Base-by-base conservation (phyloP, 2,329 filamentous ascomycete genomes). In the Arthrinium phaeospermum region DNA sequence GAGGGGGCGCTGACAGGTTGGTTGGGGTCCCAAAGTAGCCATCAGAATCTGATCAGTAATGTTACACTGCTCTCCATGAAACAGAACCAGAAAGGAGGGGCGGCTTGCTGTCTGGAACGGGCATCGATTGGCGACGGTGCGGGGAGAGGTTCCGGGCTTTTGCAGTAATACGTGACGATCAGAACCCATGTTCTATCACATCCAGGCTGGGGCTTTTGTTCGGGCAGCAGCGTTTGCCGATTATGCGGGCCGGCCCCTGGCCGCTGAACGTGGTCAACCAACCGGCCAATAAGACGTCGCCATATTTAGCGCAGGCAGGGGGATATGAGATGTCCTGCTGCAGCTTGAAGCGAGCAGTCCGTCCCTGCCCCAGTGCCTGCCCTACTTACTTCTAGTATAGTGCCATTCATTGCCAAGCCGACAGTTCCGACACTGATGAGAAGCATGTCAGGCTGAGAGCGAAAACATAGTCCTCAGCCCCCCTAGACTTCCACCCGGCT, bases 161-260 rank as follows among this genome's bases (percentile, higher is more conserved):
- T 41, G 34, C 57, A 64, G 34, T 64, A 64, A 19, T 64, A 64
- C 5, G 16, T 64, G 34, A n/a, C 2, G 1, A n/a, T 41, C 22
- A 64, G 16, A 4, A 10, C 57, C 57, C 57, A 30, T 19, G 49
- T 16, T 37, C 34, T 41, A 24, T 64, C 30, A 64, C 34, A 64
- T 41, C 8, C 19, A 41, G 10, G 12, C n/a, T 27, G 49, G n/a
- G n/a, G n/a, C 10, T 12, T 10, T 24, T 27, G 5, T 41, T 64
- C 57, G 57, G 57, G 57, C 57, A 64, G 19, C 57, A 41, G 57
- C 22, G 34, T 64, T 64, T 64, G 30, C 34, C 34, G 53, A 37
- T 34, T 22, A 61, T 37, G 53, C 53, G 57, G 57, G 57, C 57
- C 57, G 57, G 22, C 19, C 57, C 53, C 57, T 24, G 57, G 34